Evolutionary conservation across 1,284 basidiomycete genomes (phyloP).

Genomic region (Fistulina hepatica): DNA sequence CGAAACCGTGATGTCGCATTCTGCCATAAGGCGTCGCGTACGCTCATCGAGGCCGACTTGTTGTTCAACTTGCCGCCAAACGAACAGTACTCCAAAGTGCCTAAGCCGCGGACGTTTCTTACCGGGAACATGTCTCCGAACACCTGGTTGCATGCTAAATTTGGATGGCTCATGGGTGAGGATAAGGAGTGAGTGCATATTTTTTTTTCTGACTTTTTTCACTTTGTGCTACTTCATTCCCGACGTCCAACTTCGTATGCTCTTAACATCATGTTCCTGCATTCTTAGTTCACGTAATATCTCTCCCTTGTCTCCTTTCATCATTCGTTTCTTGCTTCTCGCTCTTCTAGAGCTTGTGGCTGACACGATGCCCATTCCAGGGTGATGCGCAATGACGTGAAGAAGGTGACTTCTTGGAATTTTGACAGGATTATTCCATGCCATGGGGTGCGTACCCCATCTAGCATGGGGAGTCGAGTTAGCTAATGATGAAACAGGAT

Average conservation of each 20-base stretch:
- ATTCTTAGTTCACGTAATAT: constrained; percentile 2
- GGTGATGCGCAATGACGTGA: constrained; percentile 62
- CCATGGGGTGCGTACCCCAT: constrained; percentile 57
- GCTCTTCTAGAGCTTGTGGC: too few species aligned
- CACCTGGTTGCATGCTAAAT: constrained; percentile 45
- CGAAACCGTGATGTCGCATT: constrained; percentile 86
- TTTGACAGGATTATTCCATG: constrained; percentile 88
- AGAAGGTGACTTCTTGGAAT: constrained; percentile 71
- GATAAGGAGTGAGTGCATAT: constrained; percentile 48
- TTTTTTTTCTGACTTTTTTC: background rate
- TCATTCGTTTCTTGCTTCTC: too few species aligned
- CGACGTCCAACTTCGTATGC: too few species aligned
- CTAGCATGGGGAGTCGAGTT: background rate
- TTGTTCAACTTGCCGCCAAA: constrained; percentile 81
- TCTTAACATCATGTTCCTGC: background rate
- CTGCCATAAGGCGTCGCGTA: constrained; percentile 68
- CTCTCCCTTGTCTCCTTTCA: too few species aligned
- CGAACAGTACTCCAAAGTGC: constrained; percentile 58
- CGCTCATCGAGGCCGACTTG: constrained; percentile 80
- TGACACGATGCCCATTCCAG: constrained; percentile 26
- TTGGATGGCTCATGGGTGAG: constrained; percentile 38
- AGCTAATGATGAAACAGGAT: constrained; percentile 32
- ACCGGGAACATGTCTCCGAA: constrained; percentile 47
- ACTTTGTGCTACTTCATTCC: too few species aligned
- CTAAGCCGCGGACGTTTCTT: constrained; percentile 35